Percentiles rank a stretch among this genome's conserved stretches.
Conservation (phyloP, 352 stramenopile species). For the Thalassiosira ordinaria region DNA sequence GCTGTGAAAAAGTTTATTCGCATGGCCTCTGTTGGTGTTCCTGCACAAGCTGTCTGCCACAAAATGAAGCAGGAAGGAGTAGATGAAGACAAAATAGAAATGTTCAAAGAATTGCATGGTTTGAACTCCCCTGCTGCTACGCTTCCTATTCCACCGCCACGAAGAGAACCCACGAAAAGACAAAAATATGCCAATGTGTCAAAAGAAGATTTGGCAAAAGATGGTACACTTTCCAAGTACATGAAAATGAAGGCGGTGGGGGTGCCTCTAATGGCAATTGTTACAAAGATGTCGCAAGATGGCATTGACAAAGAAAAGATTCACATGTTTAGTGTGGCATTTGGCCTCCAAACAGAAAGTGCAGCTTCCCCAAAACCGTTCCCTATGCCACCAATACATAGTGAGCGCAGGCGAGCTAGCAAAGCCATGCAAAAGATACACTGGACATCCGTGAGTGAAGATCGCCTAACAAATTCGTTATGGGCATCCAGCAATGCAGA, state of each 20-base stretch:
- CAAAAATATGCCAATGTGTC: constrained; percentile 17
- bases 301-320: constrained; percentile 51
- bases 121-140: background rate
- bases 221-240: constrained; percentile 44
- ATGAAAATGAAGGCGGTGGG: constrained; percentile 52
- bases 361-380: background rate
- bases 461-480: constrained; percentile 46
- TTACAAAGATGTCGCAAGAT: constrained; percentile 53
- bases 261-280: constrained; percentile 40
- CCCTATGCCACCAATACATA: background rate
- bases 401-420: constrained; percentile 27
- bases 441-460: constrained; percentile 40
- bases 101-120: constrained; percentile 29
- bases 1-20: constrained; percentile 19
- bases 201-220: constrained; percentile 52
- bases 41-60: constrained; percentile 7
- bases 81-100: constrained; percentile 11
- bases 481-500: constrained; percentile 34
- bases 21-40: constrained; percentile 8
- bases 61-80: constrained; percentile 26
- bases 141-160: background rate
- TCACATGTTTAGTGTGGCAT: constrained; percentile 28
- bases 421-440: constrained; percentile 59
- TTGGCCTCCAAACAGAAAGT: constrained; percentile 20
- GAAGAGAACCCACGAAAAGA: background rate